A percentile compares a stretch with the other conserved stretches of the same genome.
These are phyloP conservation scores for Zygosaccharomyces lentus DNA, from an alignment of 805 yeast species.

Conservation along the genomic window DNA sequence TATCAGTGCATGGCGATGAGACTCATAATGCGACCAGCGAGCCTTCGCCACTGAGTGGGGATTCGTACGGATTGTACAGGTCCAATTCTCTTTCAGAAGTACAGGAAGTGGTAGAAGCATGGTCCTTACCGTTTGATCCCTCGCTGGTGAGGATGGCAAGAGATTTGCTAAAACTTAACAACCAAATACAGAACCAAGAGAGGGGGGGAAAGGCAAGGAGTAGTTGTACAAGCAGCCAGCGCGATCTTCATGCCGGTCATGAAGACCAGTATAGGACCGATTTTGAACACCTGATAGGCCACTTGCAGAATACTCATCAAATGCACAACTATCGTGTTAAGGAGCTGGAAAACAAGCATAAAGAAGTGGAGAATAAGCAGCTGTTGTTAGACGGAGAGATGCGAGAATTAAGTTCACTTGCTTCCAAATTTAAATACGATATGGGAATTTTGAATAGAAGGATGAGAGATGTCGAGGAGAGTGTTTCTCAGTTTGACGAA, in stretches of 20 bases:
- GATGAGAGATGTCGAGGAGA: conserved; percentile 63
- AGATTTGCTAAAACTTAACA: conserved; percentile 22
- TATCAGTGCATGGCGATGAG: conserved; percentile 18
- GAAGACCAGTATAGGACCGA: not conserved
- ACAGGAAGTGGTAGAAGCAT: conserved; percentile 24
- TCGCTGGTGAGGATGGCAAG: conserved; percentile 31
- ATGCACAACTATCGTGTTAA: conserved; percentile 18
- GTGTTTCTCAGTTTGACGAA: conserved; percentile 43
- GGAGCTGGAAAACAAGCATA: conserved; percentile 20
- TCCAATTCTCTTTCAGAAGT: conserved; percentile 26
- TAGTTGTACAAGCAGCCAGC: conserved; percentile 3
- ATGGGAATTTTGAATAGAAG: conserved; percentile 53
- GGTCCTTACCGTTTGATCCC: conserved; percentile 33
- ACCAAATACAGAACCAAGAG: conserved; percentile 13
- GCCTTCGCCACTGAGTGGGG: conserved; percentile 1
- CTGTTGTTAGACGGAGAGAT: conserved; percentile 39
- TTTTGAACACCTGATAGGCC: conserved; percentile 11
- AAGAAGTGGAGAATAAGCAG: conserved; percentile 26
- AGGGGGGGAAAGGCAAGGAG: conserved; percentile 11
- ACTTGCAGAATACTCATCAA: conserved; percentile 17
- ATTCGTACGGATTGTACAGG: conserved; percentile 13
- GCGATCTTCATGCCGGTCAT: conserved; percentile 5
- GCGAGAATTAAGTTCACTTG: conserved; percentile 49
- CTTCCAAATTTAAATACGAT: conserved; percentile 63
- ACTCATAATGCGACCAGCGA: conserved; percentile 7